phyloP scores from a whole-genome alignment of 768 basidiomycete genomes.

The Amanita subjunquillea region DNA sequence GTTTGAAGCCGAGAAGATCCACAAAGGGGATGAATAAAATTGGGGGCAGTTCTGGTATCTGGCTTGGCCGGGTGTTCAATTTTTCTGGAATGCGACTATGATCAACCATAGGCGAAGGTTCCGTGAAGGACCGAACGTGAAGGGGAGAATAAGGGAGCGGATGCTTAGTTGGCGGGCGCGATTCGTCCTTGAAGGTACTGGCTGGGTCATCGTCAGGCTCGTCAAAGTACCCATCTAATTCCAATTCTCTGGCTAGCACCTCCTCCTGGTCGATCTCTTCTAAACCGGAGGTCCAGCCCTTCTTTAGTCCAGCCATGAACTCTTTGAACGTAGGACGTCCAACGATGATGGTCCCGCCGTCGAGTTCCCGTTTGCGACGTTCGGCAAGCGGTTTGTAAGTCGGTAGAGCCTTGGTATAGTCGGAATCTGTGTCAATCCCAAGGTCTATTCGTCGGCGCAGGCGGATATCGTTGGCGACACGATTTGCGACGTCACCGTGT shows the following conservation, averaged over 20 bases:
- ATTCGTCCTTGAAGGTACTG: conserved; percentile 10
- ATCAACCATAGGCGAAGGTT: conserved; percentile 9
- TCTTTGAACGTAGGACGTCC: conserved; percentile 93
- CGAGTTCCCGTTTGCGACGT: conserved; percentile 46
- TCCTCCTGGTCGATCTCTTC: conserved; percentile 66
- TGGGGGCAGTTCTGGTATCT: conserved; percentile 68
- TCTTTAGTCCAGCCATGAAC: conserved; percentile 78
- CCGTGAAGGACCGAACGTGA: conserved; percentile 20
- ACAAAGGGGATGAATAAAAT: conserved; percentile 67
- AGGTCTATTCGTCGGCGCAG: conserved; percentile 55
- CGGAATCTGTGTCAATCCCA: conserved; percentile 47
- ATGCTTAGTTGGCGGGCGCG: conserved; percentile 10
- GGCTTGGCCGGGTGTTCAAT: conserved; percentile 37
- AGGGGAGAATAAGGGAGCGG: conserved; percentile 15
- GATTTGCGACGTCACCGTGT: conserved; percentile 77
- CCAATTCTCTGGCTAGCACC: conserved; percentile 51
- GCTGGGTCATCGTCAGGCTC: conserved; percentile 35
- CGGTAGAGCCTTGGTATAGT: conserved; percentile 35
- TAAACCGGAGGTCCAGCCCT: conserved; percentile 74
- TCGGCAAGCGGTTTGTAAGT: conserved; percentile 42
- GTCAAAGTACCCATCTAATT: conserved; percentile 71
- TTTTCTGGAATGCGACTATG: conserved; percentile 11
- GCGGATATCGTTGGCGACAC: conserved; percentile 65
- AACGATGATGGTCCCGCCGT: conserved; percentile 79
- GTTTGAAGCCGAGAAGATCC: conserved; percentile 70